Percentiles rank a stretch among this genome's conserved stretches.
Conservation (phyloP, 1,139 yeast genomes). For the Debaryomyces sp. region DNA sequence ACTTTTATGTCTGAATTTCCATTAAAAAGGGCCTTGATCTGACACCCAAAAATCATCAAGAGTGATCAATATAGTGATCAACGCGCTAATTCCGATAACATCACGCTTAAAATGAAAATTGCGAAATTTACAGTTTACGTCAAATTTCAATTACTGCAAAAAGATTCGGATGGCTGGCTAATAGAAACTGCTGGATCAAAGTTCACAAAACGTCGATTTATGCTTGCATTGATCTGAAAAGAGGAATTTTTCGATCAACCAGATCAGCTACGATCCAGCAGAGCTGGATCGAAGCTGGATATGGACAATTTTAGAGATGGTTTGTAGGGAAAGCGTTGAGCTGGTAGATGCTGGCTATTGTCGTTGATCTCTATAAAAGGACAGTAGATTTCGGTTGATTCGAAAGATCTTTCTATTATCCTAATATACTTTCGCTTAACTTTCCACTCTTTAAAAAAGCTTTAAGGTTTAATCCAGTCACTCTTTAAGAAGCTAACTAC, state of each 20-base stretch:
- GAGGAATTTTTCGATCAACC: neutral
- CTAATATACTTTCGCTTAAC: neutral
- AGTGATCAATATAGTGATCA: neutral
- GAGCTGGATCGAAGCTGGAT: neutral
- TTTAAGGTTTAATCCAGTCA: neutral
- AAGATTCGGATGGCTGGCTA: conserved; percentile 8
- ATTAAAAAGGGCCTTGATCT: neutral
- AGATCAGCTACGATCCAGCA: neutral
- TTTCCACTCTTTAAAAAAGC: neutral
- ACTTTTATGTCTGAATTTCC: neutral
- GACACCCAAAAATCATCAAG: neutral
- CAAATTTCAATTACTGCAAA: conserved; percentile 5
- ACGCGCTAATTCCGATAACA: conserved; percentile 8
- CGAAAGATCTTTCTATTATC: neutral
- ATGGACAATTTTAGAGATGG: neutral
- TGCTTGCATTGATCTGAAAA: conserved; percentile 4
- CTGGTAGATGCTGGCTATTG: neutral
- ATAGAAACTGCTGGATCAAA: conserved; percentile 3
- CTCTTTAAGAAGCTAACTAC: conserved; percentile 6
- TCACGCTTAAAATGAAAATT: neutral
- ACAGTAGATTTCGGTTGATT: neutral
- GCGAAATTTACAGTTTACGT: conserved; percentile 5
- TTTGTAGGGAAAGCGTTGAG: neutral
- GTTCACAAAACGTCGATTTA: neutral
- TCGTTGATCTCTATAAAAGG: neutral